Conservation (phyloP, 2,329 filamentous ascomycete species). For the Curvularia eragrostidis region DNA sequence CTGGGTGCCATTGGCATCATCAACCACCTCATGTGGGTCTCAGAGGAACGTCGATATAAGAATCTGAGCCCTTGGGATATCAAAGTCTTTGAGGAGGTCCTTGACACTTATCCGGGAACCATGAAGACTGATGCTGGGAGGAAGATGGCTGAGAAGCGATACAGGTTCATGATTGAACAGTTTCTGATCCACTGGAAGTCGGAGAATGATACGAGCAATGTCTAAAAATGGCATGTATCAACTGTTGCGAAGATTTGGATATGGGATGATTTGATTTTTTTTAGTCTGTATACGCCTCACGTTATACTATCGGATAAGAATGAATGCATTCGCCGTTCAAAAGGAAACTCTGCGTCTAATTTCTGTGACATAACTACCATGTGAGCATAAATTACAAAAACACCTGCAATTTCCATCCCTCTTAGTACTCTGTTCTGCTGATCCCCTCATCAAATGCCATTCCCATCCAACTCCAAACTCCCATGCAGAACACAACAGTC, state of each 20-base stretch:
- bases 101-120: neutral
- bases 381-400: neutral
- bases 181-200: neutral
- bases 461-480: too few species aligned
- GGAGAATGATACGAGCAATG: neutral
- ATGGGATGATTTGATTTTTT: neutral
- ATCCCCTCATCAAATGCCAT: too few species aligned
- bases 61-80: neutral
- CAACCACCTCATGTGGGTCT: neutral
- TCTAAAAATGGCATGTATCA: neutral
- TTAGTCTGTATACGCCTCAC: neutral
- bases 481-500: too few species aligned
- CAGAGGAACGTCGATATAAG: neutral
- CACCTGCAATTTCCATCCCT: neutral
- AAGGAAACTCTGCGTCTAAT: neutral
- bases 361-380: neutral
- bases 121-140: slow-evolving; percentile 4
- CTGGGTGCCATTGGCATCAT: neutral
- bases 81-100: neutral
- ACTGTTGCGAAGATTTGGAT: too few species aligned
- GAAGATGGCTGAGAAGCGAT: neutral
- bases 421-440: too few species aligned
- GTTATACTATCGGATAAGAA: neutral
- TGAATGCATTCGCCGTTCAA: neutral
- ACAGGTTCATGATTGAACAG: neutral